Conservation (phyloP, 768 basidiomycete species). For the Psilocybe azurescens region DNA sequence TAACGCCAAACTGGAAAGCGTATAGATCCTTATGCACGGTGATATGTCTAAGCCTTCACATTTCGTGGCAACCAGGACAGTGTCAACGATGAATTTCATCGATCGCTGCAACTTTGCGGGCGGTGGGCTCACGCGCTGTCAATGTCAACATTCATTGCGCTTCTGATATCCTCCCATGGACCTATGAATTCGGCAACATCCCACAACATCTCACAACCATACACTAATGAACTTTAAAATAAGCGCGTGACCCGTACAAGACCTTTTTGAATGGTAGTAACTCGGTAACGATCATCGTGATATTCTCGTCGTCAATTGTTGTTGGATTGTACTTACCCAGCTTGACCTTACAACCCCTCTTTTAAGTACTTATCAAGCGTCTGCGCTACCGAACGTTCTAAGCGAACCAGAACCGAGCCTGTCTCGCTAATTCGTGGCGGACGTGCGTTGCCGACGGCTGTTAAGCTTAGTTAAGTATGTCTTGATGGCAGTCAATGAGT, state of each 20-base stretch:
- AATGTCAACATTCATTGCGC: background rate
- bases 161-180: constrained; percentile 10
- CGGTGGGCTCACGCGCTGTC: constrained; percentile 15
- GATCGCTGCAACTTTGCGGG: background rate
- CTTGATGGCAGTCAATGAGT: background rate
- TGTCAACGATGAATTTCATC: constrained; percentile 4
- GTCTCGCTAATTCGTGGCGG: background rate
- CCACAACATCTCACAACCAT: background rate
- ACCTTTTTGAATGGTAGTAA: background rate
- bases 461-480: no score
- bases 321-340: background rate
- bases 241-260: background rate
- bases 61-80: constrained; percentile 13
- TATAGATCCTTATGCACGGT: background rate
- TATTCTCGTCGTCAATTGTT: background rate
- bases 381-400: background rate
- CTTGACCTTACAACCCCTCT: background rate
- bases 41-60: background rate
- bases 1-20: background rate
- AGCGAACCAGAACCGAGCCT: background rate
- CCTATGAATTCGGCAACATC: background rate
- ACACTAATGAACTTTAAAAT: background rate
- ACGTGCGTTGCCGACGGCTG: no score
- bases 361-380: no score
- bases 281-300: background rate